A percentile compares a stretch with the other conserved stretches of the same genome.
These are phyloP conservation scores for Epithemia pelagica DNA, from an alignment of 108 stramenopile genomes.

Conservation along the genomic window DNA sequence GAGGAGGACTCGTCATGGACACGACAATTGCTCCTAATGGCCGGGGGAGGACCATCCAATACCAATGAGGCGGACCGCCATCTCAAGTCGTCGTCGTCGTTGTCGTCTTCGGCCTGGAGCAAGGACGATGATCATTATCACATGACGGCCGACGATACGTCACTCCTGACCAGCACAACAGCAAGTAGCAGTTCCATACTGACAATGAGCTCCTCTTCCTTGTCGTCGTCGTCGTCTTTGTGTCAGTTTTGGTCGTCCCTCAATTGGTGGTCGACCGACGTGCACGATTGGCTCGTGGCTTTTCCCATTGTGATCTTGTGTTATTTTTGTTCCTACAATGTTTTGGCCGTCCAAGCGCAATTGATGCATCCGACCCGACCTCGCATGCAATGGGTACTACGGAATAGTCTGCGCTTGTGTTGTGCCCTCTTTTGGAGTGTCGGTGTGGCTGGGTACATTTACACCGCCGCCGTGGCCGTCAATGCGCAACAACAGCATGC, in stretches of 20 bases:
- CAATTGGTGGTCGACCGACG: conserved; percentile 10
- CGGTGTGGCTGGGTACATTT: conserved; percentile 61
- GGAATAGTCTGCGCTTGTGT: conserved; percentile 30
- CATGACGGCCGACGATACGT: conserved; percentile 13
- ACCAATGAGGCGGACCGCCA: too few species aligned
- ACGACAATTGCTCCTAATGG: too few species aligned
- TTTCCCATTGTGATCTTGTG: conserved; percentile 72
- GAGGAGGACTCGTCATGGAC: too few species aligned
- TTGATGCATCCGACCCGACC: conserved; percentile 45
- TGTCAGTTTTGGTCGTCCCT: too few species aligned
- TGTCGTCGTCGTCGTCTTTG: too few species aligned
- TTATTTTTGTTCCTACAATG: conserved; percentile 70
- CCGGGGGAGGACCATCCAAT: too few species aligned
- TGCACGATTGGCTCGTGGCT: conserved; percentile 32
- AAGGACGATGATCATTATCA: too few species aligned
- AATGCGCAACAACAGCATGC: too few species aligned
- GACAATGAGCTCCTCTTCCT: conserved; percentile 17
- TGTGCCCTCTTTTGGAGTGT: conserved; percentile 44
- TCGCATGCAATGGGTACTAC: conserved; percentile 35
- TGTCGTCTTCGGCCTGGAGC: too few species aligned
- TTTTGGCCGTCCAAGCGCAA: conserved; percentile 54
- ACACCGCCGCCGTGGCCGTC: conserved; percentile 32
- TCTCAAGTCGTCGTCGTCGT: too few species aligned
- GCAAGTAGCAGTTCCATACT: conserved; percentile 6
- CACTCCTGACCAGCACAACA: background rate